These are phyloP conservation scores for Globisporangium canariense DNA, from an alignment of 352 stramenopile genomes.

Conservation along the genomic window DNA sequence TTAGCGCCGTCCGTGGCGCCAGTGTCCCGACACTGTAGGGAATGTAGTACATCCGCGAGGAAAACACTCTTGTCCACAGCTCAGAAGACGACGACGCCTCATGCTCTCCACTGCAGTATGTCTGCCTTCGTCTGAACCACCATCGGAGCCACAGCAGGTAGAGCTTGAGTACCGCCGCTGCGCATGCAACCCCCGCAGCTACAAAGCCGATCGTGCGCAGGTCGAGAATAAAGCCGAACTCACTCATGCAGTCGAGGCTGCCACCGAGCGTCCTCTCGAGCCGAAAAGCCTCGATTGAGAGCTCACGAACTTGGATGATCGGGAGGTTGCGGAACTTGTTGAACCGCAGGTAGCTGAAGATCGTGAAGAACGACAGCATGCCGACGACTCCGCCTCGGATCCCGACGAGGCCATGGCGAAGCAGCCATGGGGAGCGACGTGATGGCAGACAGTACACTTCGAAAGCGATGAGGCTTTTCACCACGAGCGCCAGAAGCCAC, in stretches of 20 bases:
- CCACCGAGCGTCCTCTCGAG: background rate
- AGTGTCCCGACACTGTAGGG: slow-evolving; percentile 18
- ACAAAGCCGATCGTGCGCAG: slow-evolving; percentile 1
- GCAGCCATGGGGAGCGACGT: background rate
- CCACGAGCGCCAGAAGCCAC: slow-evolving; percentile 15
- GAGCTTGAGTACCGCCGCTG: background rate
- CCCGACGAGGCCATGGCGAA: background rate
- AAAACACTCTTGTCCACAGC: background rate
- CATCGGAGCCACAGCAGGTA: background rate
- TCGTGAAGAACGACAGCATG: background rate
- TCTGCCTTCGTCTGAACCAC: background rate
- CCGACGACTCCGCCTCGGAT: slow-evolving; percentile 2
- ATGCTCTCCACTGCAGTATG: background rate
- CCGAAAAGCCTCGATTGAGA: background rate
- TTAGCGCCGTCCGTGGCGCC: slow-evolving; percentile 12
- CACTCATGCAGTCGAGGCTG: background rate
- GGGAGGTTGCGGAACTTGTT: background rate
- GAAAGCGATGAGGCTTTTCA: background rate
- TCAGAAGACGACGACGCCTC: background rate
- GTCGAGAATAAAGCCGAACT: slow-evolving; percentile 7
- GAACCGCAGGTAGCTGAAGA: slow-evolving; percentile 7
- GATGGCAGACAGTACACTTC: slow-evolving; percentile 1
- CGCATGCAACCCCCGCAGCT: background rate
- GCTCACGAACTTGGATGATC: background rate
- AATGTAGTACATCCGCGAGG: slow-evolving; percentile 16